phyloP scores from a whole-genome alignment of 192 early-diverging fungal genomes.

The Umbelopsis sp. region DNA sequence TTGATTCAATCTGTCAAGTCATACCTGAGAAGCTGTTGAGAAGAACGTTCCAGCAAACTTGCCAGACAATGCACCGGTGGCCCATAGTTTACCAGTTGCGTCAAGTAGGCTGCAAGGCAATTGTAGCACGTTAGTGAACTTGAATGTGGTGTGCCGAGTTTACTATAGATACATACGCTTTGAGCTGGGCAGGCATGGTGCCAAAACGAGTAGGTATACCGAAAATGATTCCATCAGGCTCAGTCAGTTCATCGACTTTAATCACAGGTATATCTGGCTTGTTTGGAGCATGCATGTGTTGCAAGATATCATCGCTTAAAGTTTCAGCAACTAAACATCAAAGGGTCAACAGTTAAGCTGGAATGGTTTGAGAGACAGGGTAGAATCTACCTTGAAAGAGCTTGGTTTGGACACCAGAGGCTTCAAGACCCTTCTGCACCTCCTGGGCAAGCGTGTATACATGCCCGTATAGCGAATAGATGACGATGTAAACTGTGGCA shows the following conservation, averaged over 20 bases:
- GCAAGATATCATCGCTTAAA: slow-evolving; percentile 52
- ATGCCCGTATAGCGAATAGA: slow-evolving; percentile 62
- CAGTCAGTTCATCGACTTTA: slow-evolving; percentile 36
- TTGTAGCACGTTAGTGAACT: not conserved
- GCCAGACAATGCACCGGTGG: slow-evolving; percentile 56
- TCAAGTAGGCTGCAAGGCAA: not conserved
- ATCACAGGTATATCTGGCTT: slow-evolving; percentile 48
- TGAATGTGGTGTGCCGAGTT: too few relatives aligned
- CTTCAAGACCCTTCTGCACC: slow-evolving; percentile 71
- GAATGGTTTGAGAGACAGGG: not conserved
- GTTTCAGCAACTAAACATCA: slow-evolving; percentile 55
- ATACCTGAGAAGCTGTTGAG: slow-evolving; percentile 64
- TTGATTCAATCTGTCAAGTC: not conserved
- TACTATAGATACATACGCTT: slow-evolving; percentile 39
- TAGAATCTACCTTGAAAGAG: slow-evolving; percentile 45
- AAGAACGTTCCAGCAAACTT: slow-evolving; percentile 76
- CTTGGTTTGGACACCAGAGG: slow-evolving; percentile 38
- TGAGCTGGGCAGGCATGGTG: slow-evolving; percentile 68
- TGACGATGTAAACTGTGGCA: slow-evolving; percentile 42
- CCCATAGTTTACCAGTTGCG: slow-evolving; percentile 38
- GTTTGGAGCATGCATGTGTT: slow-evolving; percentile 54
- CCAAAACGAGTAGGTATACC: slow-evolving; percentile 68
- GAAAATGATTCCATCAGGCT: slow-evolving; percentile 57
- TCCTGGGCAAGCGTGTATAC: slow-evolving; percentile 71
- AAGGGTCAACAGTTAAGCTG: not conserved